phyloP scores from a whole-genome alignment of 345 rosid genomes.

The Anastatica hierochuntica region DNA sequence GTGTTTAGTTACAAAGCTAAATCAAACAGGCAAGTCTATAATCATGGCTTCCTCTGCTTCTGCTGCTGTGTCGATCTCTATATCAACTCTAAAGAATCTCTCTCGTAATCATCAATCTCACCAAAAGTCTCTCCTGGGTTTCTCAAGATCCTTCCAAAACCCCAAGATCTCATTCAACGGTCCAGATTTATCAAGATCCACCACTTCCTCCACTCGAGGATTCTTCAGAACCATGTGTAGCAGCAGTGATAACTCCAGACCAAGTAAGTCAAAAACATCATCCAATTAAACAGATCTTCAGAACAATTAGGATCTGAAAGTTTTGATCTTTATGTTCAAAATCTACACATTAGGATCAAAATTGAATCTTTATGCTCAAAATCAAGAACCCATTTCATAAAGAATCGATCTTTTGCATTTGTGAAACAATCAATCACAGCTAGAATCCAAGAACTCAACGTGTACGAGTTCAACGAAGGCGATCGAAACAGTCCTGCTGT shows the following conservation, averaged over 20 bases:
- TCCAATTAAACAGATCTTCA: neutral
- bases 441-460: conserved; percentile 52
- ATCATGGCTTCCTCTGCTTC: conserved; percentile 26
- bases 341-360: too few species aligned
- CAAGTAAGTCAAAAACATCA: conserved; percentile 20
- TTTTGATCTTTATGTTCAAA: too few species aligned
- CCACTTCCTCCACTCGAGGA: conserved; percentile 7
- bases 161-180: conserved; percentile 16
- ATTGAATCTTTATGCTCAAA: too few species aligned
- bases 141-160: conserved; percentile 14
- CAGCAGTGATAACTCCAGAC: conserved; percentile 12
- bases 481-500: conserved; percentile 79
- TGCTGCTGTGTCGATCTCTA: conserved; percentile 18
- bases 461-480: conserved; percentile 87
- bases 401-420: neutral
- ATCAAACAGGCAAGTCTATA: conserved; percentile 11
- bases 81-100: conserved; percentile 6
- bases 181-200: conserved; percentile 19
- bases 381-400: too few species aligned
- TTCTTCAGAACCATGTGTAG: conserved; percentile 17
- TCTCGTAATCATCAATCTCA: conserved; percentile 21
- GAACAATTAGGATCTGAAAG: neutral
- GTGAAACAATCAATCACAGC: too few species aligned
- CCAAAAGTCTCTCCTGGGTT: conserved; percentile 4
- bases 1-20: too few species aligned